Evolutionary conservation across 1,139 yeast species (phyloP).

Genomic region (Geotrichum aggregatum): DNA sequence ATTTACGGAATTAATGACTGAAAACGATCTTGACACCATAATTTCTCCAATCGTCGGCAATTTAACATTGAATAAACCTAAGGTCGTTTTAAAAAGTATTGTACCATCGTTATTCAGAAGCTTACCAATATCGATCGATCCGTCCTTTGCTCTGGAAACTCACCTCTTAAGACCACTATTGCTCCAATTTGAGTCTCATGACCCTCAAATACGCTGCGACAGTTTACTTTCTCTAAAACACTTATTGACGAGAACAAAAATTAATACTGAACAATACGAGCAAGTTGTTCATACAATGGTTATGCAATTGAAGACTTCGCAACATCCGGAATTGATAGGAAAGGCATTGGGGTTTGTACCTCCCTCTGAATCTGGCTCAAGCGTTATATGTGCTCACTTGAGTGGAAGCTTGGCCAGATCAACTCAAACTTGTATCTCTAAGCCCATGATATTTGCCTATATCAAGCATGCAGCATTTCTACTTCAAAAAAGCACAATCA

Average conservation of each 20-base stretch:
- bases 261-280: constrained; percentile 27
- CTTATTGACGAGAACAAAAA: constrained; percentile 25
- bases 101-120: constrained; percentile 48
- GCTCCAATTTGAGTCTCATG: constrained; percentile 65
- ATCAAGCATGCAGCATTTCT: constrained; percentile 42
- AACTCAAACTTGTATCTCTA: constrained; percentile 62
- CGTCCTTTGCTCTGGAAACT: constrained; percentile 41
- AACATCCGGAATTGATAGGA: constrained; percentile 29
- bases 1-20: constrained; percentile 43
- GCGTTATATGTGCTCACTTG: constrained; percentile 45
- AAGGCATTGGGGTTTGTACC: constrained; percentile 37
- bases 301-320: constrained; percentile 36
- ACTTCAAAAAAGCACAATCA: constrained; percentile 20
- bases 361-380: constrained; percentile 34
- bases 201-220: constrained; percentile 56
- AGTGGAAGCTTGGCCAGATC: constrained; percentile 61
- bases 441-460: constrained; percentile 48
- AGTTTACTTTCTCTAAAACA: constrained; percentile 46
- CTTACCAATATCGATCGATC: constrained; percentile 40
- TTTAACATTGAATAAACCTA: constrained; percentile 77
- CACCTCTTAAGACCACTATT: constrained; percentile 59
- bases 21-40: constrained; percentile 42
- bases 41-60: constrained; percentile 67
- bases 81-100: constrained; percentile 54
- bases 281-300: constrained; percentile 51